Percentiles rank a stretch among this genome's conserved stretches.
phyloP scores from a whole-genome alignment of 2,329 filamentous ascomycete species.

The Diaporthe sp. region DNA sequence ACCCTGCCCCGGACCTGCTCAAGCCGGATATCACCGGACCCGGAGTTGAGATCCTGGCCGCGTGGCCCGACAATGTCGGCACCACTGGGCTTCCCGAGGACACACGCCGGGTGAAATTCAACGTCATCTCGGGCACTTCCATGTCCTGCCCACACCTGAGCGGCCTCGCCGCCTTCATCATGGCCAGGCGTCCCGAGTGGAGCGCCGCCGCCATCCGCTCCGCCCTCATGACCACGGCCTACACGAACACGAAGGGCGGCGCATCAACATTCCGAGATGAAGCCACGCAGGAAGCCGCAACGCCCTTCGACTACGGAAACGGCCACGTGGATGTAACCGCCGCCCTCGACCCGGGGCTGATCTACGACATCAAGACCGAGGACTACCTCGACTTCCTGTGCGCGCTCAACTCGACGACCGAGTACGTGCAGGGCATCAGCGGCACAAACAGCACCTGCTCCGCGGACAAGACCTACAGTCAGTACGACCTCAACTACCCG shows the following conservation, averaged over 20 bases:
- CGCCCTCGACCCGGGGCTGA: constrained; percentile 37
- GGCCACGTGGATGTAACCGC: constrained; percentile 17
- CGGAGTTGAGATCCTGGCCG: constrained; percentile 40
- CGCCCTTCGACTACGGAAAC: constrained; percentile 16
- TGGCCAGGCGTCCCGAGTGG: constrained; percentile 40
- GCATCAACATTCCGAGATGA: not conserved
- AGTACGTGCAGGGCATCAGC: constrained; percentile 22
- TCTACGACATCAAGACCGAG: constrained; percentile 27
- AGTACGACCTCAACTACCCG: constrained; percentile 41
- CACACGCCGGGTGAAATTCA: constrained; percentile 31
- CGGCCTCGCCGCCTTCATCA: constrained; percentile 39
- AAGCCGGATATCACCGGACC: constrained; percentile 43
- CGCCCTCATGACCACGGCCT: constrained; percentile 37
- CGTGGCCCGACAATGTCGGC: constrained; percentile 30
- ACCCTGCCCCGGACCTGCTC: constrained; percentile 21
- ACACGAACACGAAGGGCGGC: not conserved
- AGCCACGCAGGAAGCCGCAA: not conserved
- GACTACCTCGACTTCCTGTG: constrained; percentile 41
- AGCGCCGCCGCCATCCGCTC: constrained; percentile 38
- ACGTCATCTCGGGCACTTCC: constrained; percentile 41
- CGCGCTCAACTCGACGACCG: constrained; percentile 20
- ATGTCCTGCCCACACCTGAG: constrained; percentile 43
- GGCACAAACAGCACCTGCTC: constrained; percentile 37
- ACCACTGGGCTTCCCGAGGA: constrained; percentile 25
- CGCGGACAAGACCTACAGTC: constrained; percentile 22